Evolutionary conservation across 2,329 filamentous ascomycete genomes (phyloP).

Genomic region (Aaosphaeria arxii): DNA sequence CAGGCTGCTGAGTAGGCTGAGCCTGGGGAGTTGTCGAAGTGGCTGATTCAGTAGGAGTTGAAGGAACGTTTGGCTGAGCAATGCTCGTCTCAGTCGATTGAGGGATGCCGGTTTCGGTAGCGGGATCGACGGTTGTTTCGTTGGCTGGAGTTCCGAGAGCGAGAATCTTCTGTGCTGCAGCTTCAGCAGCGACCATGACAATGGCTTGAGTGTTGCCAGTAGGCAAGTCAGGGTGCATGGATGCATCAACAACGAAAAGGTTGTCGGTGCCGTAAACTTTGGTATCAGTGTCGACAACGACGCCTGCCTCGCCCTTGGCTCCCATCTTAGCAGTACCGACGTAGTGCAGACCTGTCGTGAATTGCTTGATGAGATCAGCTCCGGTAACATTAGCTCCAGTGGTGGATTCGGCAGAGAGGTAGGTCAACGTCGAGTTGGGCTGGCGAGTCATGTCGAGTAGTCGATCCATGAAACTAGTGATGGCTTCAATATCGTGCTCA

Average conservation of each 20-base stretch:
- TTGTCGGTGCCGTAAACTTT: slow-evolving; percentile 46
- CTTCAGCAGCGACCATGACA: slow-evolving; percentile 64
- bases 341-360: slow-evolving; percentile 36
- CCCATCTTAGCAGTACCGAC: slow-evolving; percentile 56
- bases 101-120: background rate
- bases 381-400: slow-evolving; percentile 41
- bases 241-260: slow-evolving; percentile 46
- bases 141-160: slow-evolving; percentile 25
- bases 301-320: slow-evolving; percentile 36
- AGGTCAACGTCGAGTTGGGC: slow-evolving; percentile 24
- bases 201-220: slow-evolving; percentile 66
- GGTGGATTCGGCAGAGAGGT: slow-evolving; percentile 34
- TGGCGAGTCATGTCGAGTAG: slow-evolving; percentile 36
- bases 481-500: slow-evolving; percentile 37
- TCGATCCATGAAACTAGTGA: slow-evolving; percentile 47
- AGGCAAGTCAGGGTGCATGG: slow-evolving; percentile 62
- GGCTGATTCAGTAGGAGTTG: background rate
- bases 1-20: background rate
- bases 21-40: background rate
- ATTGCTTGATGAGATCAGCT: slow-evolving; percentile 30
- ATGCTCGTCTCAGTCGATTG: background rate
- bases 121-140: background rate
- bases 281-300: slow-evolving; percentile 48
- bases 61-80: background rate
- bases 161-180: slow-evolving; percentile 54